phyloP scores from a whole-genome alignment of 2,329 filamentous ascomycete species.

The Periconia macrospinosa region DNA sequence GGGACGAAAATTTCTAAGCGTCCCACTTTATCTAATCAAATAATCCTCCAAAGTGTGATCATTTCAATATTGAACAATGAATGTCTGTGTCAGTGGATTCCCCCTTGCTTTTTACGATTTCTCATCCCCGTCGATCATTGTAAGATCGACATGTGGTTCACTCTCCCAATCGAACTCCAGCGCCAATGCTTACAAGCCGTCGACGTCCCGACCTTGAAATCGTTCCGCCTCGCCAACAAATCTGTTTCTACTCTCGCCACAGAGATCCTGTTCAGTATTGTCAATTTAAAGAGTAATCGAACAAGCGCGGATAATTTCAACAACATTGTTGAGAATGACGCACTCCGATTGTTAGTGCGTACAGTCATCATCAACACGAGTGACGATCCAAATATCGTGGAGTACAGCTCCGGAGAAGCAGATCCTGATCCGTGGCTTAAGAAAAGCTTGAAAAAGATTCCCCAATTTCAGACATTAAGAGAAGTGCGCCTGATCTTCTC shows the following conservation, averaged over 20 bases:
- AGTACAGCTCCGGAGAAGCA: background rate
- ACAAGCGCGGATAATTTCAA: slow-evolving; percentile 1
- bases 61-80: no score
- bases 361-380: slow-evolving; percentile 3
- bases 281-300: background rate
- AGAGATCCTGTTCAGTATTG: background rate
- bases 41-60: no score
- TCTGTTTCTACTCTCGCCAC: background rate
- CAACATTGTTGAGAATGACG: background rate
- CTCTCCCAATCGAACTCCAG: slow-evolving; percentile 1
- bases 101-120: no score
- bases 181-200: slow-evolving; percentile 1
- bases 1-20: no score
- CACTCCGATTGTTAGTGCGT: background rate
- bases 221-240: slow-evolving; percentile 4
- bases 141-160: no score
- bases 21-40: no score
- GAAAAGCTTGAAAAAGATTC: background rate
- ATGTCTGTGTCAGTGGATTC: no score
- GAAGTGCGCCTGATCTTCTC: background rate
- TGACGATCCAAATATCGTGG: background rate
- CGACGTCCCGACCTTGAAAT: background rate
- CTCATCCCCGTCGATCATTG: no score
- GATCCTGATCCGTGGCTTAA: background rate
- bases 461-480: background rate